Base-by-base conservation (phyloP, 176 grass and related monocot genomes). In the Bothriochloa decipiens region DNA sequence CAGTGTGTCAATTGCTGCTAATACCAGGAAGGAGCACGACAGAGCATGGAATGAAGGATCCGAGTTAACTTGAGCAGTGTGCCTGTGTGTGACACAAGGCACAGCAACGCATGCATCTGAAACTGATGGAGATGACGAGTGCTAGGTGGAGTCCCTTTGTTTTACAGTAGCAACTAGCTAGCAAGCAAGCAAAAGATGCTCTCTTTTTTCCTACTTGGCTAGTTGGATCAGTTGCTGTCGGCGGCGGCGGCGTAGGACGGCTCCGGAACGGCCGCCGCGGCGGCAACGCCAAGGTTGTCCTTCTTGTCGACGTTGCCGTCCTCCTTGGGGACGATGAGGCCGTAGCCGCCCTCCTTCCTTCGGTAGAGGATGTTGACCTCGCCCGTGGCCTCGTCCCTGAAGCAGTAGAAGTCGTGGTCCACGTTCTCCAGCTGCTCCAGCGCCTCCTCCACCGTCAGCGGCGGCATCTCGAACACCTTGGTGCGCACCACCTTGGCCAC, bases 381-480 rank as follows among this genome's bases (percentile, higher is more conserved):
- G 9, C 95, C 95, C 7, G 90, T 97, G 12, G 90, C 87, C 66
- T 95, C 92, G 84, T 91, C 93, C 87, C 95, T 88, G 78, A 98
- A 98, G 42, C 82, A 93, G 72, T 87, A 98, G 83, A 98, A 98
- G 79, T 93, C 85, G 13, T 95, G 95, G 77, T 95, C 85, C 4
- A 98, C 89, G 91, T 88, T 88, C 85, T 90, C 80, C 0, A 98
- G 78, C 85, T 98, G 95, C 72, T 98, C 87, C 46, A 90, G 84
- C 47, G 95, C 95, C 80, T 98, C 95, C n/a, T 95, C 95, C 41
- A 98, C 85, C 15, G 91, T 84, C 58, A 98, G 83, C n/a, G 92
- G 95, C 22, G 95, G 89, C 89, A 98, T 98, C 83, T 98, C 95
- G 14, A 95, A 95, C 82, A 91, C 85, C 87, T 98, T 98, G 18